A percentile compares a stretch with the other conserved stretches of the same genome.
These are phyloP conservation scores for Cryptosporidium baileyi DNA, from an alignment of 169 alveolate species.

Conservation along the genomic window DNA sequence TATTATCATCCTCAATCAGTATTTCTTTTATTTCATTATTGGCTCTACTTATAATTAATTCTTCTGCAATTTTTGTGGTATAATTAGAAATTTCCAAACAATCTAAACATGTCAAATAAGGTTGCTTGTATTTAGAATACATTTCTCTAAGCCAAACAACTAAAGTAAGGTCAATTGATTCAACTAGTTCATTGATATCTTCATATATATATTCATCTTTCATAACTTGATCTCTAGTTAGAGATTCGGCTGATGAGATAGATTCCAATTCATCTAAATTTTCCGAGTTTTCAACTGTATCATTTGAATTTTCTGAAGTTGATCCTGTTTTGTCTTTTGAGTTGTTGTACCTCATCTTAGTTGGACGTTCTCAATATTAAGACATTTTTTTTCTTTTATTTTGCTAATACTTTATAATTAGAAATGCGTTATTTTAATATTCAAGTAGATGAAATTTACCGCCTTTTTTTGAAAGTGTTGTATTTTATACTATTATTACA, in stretches of 20 bases:
- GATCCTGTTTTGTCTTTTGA: not conserved
- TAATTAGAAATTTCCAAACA: conserved; percentile 6
- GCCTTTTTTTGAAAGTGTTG: too few species aligned
- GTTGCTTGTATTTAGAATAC: conserved; percentile 14
- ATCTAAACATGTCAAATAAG: conserved; percentile 7
- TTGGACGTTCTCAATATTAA: too few species aligned
- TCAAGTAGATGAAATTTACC: too few species aligned
- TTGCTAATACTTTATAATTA: too few species aligned
- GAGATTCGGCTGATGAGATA: not conserved
- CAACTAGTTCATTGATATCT: not conserved
- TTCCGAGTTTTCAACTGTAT: conserved; percentile 2
- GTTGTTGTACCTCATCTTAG: too few species aligned
- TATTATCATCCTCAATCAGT: not conserved
- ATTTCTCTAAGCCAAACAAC: conserved; percentile 60
- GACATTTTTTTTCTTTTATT: too few species aligned
- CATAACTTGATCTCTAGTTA: not conserved
- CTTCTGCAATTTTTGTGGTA: conserved; percentile 44
- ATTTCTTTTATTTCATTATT: not conserved
- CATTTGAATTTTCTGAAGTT: not conserved
- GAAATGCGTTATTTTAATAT: too few species aligned
- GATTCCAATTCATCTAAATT: conserved; percentile 1
- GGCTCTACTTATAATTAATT: not conserved
- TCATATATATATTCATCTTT: not conserved
- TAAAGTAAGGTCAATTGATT: conserved; percentile 31
- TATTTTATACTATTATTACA: too few species aligned